These are phyloP conservation scores for Talaromyces sp. DNA, from an alignment of 2,329 filamentous ascomycete genomes.

Conservation along the genomic window DNA sequence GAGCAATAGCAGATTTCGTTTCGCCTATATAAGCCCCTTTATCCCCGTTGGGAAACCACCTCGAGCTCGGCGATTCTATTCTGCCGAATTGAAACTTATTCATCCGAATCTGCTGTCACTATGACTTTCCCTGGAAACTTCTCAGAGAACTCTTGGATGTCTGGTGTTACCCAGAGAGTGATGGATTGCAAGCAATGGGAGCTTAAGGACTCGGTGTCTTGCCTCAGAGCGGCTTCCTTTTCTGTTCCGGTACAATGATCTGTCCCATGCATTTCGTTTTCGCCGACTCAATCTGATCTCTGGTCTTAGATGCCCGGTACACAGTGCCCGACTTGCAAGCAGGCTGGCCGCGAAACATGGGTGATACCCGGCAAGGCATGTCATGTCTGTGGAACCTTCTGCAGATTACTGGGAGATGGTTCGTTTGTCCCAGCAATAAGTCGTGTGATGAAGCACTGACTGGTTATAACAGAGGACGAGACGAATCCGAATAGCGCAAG, in stretches of 20 bases:
- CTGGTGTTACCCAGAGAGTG: background rate
- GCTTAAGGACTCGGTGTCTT: background rate
- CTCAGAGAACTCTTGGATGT: background rate
- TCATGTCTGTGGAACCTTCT: slow-evolving; percentile 17
- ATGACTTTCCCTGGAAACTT: background rate
- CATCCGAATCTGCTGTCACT: background rate
- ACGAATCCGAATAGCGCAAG: background rate
- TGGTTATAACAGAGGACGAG: background rate
- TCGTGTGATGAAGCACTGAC: background rate
- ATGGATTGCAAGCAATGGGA: background rate
- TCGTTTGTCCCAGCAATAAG: background rate
- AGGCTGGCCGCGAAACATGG: slow-evolving; percentile 18
- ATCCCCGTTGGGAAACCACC: background rate
- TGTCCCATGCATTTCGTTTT: background rate
- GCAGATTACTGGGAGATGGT: slow-evolving; percentile 4
- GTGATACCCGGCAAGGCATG: slow-evolving; percentile 18
- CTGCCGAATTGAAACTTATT: background rate
- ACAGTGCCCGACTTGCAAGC: slow-evolving; percentile 9
- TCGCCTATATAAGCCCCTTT: background rate
- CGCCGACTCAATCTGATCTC: background rate
- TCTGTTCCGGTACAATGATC: background rate
- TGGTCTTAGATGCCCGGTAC: slow-evolving; percentile 15
- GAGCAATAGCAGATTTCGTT: background rate
- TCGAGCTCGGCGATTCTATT: background rate
- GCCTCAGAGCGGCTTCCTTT: background rate